Percentiles rank a stretch among this genome's conserved stretches.
Conservation (phyloP, 768 basidiomycete genomes). For the Mycena capillaripes region DNA sequence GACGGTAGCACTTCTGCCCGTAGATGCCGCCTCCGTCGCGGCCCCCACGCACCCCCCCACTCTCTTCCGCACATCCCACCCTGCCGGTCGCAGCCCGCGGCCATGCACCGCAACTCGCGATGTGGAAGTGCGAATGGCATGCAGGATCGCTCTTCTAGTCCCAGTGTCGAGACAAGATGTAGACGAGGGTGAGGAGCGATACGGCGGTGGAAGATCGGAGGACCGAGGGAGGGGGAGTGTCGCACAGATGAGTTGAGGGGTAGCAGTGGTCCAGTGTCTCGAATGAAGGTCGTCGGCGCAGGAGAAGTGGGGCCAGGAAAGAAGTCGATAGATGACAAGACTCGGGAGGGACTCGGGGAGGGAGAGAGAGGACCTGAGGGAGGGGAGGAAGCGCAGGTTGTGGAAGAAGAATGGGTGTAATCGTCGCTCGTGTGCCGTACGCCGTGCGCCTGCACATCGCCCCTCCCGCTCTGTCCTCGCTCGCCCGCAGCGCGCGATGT, state of each 20-base stretch:
- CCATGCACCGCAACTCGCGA: no score
- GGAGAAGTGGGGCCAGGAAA: not conserved
- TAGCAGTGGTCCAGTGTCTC: not conserved
- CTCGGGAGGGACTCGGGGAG: not conserved
- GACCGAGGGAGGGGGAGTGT: not conserved
- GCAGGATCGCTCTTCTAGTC: not conserved
- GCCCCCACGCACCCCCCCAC: no score
- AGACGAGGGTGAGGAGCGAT: constrained; percentile 4
- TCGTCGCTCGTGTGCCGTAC: constrained; percentile 6
- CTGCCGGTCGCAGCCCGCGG: no score
- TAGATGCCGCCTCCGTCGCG: no score
- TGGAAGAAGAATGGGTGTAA: not conserved
- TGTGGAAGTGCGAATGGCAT: not conserved
- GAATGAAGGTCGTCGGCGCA: not conserved
- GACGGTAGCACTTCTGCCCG: no score
- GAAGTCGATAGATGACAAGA: not conserved
- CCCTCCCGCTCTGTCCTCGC: not conserved
- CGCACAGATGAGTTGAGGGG: not conserved
- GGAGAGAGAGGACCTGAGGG: not conserved
- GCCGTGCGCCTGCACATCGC: not conserved
- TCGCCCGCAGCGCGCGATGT: not conserved
- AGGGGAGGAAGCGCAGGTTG: constrained; percentile 1
- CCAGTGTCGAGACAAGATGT: not conserved
- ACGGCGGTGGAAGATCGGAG: not conserved
- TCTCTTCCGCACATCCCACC: no score